Base-by-base conservation (phyloP, 106 monocot species). In the Triglochin maritima region DNA sequence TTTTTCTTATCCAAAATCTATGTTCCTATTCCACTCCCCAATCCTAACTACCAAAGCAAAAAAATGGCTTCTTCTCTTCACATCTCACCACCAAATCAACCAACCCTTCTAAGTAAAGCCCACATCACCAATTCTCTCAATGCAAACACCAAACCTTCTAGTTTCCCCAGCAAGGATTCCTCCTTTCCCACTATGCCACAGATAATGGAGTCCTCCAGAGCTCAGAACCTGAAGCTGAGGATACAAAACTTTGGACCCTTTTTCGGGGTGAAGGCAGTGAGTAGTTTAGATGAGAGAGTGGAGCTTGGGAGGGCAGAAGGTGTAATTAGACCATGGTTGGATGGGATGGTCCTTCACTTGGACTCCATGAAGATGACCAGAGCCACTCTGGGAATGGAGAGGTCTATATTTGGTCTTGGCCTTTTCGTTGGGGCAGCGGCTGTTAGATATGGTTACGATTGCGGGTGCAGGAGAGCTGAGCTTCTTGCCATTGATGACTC, bases 401-500 rank as follows among this genome's bases (percentile, higher is more conserved):
- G 71, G 46, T 78, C 78, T 44, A 60, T 78, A 58, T 78, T 78
- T 59, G 78, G 78, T 6, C 71, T 78, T 12, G 78, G 78, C 3
- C 65, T 78, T 7, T 78, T 71, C 60, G 54, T 78, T 12, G 78
- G 78, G 44, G 78, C 65, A 17, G 78, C 46, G 17, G 78, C 78
- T 9, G 60, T 78, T 8, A 64, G 78, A 16, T 71, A 78, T 44
- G 78, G 78, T 0, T 78, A 58, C 66, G 71, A 78, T 50, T 64
- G 59, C 50, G 78, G 78, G 16, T 78, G 78, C 71, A 46, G n/a
- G 15, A 65, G 66, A 46, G 71, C 71, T 49, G 78, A 78, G 66
- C 71, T 78, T 46, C 78, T 78, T 17, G 78, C 78, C 50, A 78
- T 78, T 59, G 17, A 78, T 59, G 78, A 78, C 66, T 58, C 78